Evolutionary conservation across 768 basidiomycete genomes (phyloP).

Genomic region (Termitomyces sp.): DNA sequence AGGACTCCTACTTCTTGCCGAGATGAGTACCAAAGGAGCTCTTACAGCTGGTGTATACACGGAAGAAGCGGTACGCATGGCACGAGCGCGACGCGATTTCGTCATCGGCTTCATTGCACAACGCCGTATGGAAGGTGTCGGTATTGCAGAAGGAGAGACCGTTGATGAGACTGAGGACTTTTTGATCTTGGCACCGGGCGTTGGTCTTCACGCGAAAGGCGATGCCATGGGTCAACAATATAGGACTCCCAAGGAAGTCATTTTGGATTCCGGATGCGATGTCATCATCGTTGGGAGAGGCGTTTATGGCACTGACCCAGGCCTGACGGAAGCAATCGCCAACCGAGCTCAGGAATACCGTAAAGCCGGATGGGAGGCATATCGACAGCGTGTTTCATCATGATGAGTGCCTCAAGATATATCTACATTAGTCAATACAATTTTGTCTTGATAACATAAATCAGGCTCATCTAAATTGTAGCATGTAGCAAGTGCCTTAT

Average conservation of each 20-base stretch:
- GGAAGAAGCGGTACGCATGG: conserved; percentile 81
- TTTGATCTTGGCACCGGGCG: conserved; percentile 87
- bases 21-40: conserved; percentile 91
- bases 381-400: conserved; percentile 47
- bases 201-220: conserved; percentile 72
- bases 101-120: conserved; percentile 97
- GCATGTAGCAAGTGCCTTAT: neutral
- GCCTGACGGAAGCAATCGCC: conserved; percentile 38
- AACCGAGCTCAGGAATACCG: conserved; percentile 81
- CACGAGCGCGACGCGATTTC: conserved; percentile 73
- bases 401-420: conserved; percentile 7
- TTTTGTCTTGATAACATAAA: neutral
- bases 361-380: conserved; percentile 88
- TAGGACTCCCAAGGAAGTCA: conserved; percentile 79
- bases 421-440: neutral
- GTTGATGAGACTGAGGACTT: conserved; percentile 63
- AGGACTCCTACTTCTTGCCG: conserved; percentile 86
- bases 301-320: conserved; percentile 66
- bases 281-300: conserved; percentile 97
- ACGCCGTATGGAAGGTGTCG: conserved; percentile 70
- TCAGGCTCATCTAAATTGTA: neutral
- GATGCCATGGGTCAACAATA: conserved; percentile 96
- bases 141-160: conserved; percentile 26
- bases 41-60: conserved; percentile 85
- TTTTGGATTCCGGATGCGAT: conserved; percentile 81